These are phyloP conservation scores for Pelargonium citronellum DNA, from an alignment of 441 rosid genomes.

Conservation along the genomic window DNA sequence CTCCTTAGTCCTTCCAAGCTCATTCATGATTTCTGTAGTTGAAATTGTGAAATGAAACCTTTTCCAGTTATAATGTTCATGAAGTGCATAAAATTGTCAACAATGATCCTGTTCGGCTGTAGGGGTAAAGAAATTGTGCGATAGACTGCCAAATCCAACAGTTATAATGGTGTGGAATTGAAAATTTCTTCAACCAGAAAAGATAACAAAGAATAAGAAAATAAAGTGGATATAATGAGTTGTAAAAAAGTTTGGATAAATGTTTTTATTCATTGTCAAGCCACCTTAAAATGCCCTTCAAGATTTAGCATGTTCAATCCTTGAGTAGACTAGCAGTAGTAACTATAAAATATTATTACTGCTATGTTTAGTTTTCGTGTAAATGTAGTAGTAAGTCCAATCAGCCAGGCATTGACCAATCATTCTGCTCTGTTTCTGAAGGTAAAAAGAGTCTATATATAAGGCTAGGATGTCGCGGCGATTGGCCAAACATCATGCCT, in stretches of 20 bases:
- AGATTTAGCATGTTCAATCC: no score
- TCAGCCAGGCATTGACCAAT: neutral
- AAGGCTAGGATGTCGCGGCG: slow-evolving; percentile 83
- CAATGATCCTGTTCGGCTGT: neutral
- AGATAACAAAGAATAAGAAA: neutral
- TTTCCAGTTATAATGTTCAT: neutral
- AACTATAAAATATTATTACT: neutral
- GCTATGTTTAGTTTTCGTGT: neutral
- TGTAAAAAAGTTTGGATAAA: neutral
- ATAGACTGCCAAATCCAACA: neutral
- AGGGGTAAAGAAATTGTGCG: neutral
- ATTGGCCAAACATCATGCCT: slow-evolving; percentile 82
- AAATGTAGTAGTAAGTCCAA: neutral
- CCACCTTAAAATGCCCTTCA: no score
- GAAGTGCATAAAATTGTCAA: neutral
- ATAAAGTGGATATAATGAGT: neutral
- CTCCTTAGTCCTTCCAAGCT: no score
- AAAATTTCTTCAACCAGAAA: neutral
- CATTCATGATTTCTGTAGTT: neutral
- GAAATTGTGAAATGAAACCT: neutral
- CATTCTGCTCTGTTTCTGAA: slow-evolving; percentile 22
- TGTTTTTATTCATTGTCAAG: no score
- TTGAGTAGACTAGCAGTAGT: no score
- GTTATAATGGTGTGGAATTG: neutral
- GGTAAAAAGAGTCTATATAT: slow-evolving; percentile 87